Evolutionary conservation across 192 early-diverging fungal genomes (phyloP).

Genomic region (Podila horticola): DNA sequence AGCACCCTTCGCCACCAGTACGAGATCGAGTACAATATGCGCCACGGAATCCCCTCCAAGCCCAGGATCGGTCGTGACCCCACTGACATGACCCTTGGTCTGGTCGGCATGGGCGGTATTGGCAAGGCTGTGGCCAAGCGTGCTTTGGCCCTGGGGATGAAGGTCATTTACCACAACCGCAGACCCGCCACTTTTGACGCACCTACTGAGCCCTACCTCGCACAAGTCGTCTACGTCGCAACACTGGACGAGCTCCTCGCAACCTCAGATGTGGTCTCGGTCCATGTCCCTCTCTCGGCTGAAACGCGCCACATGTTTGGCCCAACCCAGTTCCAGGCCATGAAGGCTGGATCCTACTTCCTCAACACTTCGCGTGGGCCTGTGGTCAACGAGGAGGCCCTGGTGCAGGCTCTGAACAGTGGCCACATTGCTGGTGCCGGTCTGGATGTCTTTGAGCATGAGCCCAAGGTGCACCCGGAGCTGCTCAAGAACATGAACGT

Average conservation of each 20-base stretch:
- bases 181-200: conserved; percentile 17
- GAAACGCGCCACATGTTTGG: conserved; percentile 53
- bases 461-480: conserved; percentile 50
- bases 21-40: conserved; percentile 32
- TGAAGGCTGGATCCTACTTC: conserved; percentile 51
- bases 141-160: conserved; percentile 55
- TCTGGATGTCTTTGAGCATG: conserved; percentile 61
- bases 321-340: conserved; percentile 24
- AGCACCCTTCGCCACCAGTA: conserved; percentile 37
- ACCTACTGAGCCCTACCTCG: conserved; percentile 22
- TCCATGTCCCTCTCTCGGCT: conserved; percentile 48
- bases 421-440: conserved; percentile 57
- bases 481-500: conserved; percentile 47
- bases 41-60: conserved; percentile 19
- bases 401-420: conserved; percentile 44
- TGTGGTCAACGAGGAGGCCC: conserved; percentile 52
- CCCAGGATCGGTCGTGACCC: conserved; percentile 38
- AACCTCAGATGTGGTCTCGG: conserved; percentile 32
- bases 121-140: conserved; percentile 62
- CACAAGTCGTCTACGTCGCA: conserved; percentile 32
- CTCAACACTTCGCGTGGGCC: conserved; percentile 58
- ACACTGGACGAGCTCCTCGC: conserved; percentile 32
- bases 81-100: conserved; percentile 59
- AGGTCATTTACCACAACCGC: conserved; percentile 52
- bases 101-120: conserved; percentile 70